phyloP scores from a whole-genome alignment of 208 protist genomes.

The Kentomonas sorsogonicus region DNA sequence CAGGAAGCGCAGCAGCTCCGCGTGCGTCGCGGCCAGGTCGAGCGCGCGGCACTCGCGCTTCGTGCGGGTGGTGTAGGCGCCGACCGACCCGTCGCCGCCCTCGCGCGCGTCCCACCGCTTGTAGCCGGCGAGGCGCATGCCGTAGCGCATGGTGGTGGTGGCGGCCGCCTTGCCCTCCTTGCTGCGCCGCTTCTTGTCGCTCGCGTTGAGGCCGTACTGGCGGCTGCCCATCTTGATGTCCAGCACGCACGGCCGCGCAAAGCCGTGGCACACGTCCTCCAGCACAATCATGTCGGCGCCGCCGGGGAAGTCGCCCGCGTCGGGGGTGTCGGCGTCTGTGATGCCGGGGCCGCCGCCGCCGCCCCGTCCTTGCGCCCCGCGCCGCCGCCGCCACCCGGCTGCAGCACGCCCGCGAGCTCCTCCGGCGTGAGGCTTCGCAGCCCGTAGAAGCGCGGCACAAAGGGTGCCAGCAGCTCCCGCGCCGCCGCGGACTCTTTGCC shows the following conservation, averaged over 20 bases:
- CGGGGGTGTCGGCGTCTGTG: constrained; percentile 10
- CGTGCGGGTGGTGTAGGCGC: constrained; percentile 38
- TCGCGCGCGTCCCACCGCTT: constrained; percentile 59
- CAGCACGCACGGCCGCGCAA: constrained; percentile 66
- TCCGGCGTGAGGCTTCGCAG: constrained; percentile 28
- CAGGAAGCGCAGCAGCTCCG: constrained; percentile 42
- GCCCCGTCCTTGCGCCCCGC: constrained; percentile 1
- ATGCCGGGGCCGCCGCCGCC: constrained; percentile 14
- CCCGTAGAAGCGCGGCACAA: constrained; percentile 65
- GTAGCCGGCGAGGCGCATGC: constrained; percentile 76
- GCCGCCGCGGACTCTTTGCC: constrained; percentile 28
- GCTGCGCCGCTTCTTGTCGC: constrained; percentile 53
- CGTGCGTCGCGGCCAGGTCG: constrained; percentile 40
- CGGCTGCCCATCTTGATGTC: constrained; percentile 85
- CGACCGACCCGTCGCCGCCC: constrained; percentile 41
- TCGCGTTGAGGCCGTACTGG: constrained; percentile 76
- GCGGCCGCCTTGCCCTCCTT: constrained; percentile 60
- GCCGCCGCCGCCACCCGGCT: constrained; percentile 7
- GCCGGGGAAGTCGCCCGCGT: neutral
- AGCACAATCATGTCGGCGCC: constrained; percentile 65
- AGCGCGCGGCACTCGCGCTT: constrained; percentile 60
- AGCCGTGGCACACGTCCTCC: constrained; percentile 79
- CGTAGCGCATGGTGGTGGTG: constrained; percentile 65
- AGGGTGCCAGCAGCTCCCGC: constrained; percentile 49
- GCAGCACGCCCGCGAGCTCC: neutral